phyloP scores from a whole-genome alignment of 2,329 filamentous ascomycete genomes.

The Fusarium nisikadoi region DNA sequence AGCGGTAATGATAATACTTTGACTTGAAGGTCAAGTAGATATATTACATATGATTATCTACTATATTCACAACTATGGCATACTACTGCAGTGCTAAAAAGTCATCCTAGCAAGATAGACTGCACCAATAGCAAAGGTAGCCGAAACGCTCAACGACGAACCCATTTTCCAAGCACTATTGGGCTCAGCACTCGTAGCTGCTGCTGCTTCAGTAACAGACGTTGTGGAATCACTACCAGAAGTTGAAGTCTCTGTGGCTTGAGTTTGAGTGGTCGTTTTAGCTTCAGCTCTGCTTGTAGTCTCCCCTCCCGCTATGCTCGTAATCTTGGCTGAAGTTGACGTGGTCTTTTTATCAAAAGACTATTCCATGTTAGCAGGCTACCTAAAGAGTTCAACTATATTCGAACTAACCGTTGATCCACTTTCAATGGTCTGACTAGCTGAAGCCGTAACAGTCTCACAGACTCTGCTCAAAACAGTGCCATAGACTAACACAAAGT shows the following conservation, averaged over 20 bases:
- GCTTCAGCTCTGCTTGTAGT: not conserved
- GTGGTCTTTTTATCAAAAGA: not conserved
- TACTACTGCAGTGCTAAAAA: not conserved
- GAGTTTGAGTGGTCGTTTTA: not conserved
- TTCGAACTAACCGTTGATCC: not conserved
- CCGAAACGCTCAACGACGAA: not conserved
- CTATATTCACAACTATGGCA: fast-evolving
- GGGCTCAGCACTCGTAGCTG: not conserved
- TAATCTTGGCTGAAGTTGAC: not conserved
- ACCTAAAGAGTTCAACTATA: fast-evolving
- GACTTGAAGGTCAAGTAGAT: fast-evolving
- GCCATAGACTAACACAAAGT: not conserved
- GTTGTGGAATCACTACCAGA: not conserved
- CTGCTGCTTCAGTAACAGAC: not conserved
- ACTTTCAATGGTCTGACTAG: fast-evolving
- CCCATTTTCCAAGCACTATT: not conserved
- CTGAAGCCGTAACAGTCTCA: not conserved
- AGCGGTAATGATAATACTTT: not conserved
- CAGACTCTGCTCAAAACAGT: not conserved
- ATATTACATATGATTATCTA: fast-evolving
- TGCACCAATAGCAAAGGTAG: not conserved
- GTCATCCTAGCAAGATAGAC: not conserved
- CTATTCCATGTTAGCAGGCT: not conserved
- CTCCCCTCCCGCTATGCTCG: not conserved
- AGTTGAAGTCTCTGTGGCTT: not conserved